Conservation (phyloP, 2,329 filamentous ascomycete species). For the Ophiostoma piceae region DNA sequence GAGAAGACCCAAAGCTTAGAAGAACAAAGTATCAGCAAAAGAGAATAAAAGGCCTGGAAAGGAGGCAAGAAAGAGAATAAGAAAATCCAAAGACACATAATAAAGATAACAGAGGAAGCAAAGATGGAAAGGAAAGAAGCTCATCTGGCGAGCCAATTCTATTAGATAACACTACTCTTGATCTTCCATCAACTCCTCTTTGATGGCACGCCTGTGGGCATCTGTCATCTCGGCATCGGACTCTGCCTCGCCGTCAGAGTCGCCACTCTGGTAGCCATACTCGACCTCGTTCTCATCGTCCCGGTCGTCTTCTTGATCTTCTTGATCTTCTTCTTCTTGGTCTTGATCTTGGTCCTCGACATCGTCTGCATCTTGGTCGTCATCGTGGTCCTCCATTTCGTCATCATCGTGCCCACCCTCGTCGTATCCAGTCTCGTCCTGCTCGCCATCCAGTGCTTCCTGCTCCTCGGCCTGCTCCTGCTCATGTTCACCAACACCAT, state of each 20-base stretch:
- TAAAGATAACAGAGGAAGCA: background rate
- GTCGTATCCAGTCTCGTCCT: conserved; percentile 10
- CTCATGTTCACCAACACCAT: background rate
- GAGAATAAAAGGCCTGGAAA: background rate
- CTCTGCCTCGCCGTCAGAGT: conserved; percentile 20
- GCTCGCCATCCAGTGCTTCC: background rate
- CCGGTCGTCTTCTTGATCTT: conserved; percentile 18
- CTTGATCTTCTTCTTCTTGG: conserved; percentile 13
- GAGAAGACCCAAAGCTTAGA: too few species aligned
- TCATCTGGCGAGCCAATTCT: background rate
- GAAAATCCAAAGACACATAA: background rate
- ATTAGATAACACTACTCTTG: background rate
- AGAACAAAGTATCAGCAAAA: too few species aligned
- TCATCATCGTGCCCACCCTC: conserved; percentile 17
- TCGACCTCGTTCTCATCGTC: conserved; percentile 23
- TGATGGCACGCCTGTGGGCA: conserved; percentile 5
- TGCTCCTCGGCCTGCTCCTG: too few species aligned
- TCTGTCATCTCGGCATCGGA: conserved; percentile 17
- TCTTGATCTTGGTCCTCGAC: conserved; percentile 14
- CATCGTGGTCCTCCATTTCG: conserved; percentile 15
- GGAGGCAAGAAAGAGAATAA: background rate
- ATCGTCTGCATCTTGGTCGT: conserved; percentile 16
- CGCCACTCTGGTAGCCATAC: conserved; percentile 19
- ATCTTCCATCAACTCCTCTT: conserved; percentile 22
- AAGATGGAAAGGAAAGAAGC: background rate